Percentiles rank a stretch among this genome's conserved stretches.
phyloP scores from a whole-genome alignment of 2,329 filamentous ascomycete species.

The Arthrobotrys pseudoclavata region DNA sequence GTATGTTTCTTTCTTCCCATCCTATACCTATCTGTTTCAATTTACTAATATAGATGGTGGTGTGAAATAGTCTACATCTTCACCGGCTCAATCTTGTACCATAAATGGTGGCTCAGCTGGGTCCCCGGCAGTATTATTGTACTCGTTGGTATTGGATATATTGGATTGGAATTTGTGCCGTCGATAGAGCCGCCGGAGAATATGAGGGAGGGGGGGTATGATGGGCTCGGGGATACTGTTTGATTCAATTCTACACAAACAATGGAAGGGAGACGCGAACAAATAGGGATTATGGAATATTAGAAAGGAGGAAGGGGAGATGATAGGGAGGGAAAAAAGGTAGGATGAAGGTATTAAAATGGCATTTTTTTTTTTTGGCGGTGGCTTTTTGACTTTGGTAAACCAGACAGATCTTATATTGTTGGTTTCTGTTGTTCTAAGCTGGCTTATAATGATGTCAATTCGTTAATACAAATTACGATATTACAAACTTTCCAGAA shows the following conservation, averaged over 20 bases:
- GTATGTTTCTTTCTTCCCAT: slow-evolving; percentile 72
- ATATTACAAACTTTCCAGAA: background rate
- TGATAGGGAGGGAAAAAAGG: background rate
- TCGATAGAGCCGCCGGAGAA: slow-evolving; percentile 84
- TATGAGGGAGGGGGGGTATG: slow-evolving; percentile 84
- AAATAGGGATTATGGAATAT: too few species aligned
- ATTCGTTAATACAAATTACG: background rate
- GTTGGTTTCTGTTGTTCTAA: too few species aligned
- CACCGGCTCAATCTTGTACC: slow-evolving; percentile 85
- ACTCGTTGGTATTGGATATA: slow-evolving; percentile 82
- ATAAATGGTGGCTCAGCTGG: slow-evolving; percentile 75
- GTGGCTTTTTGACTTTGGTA: background rate
- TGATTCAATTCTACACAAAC: background rate
- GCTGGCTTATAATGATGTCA: background rate
- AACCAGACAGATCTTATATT: too few species aligned
- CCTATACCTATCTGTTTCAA: background rate
- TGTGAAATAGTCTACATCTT: slow-evolving; percentile 88
- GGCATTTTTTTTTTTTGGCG: background rate
- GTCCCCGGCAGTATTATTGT: slow-evolving; percentile 84
- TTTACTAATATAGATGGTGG: background rate
- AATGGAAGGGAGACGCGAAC: background rate
- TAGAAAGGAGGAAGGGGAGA: too few species aligned
- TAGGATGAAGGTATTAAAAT: background rate
- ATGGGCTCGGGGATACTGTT: slow-evolving; percentile 67
- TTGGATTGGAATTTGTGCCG: slow-evolving; percentile 80